A percentile compares a stretch with the other conserved stretches of the same genome.
Evolutionary conservation across 202 grass and related monocot genomes (phyloP).

Genomic region (Zizania palustris): DNA sequence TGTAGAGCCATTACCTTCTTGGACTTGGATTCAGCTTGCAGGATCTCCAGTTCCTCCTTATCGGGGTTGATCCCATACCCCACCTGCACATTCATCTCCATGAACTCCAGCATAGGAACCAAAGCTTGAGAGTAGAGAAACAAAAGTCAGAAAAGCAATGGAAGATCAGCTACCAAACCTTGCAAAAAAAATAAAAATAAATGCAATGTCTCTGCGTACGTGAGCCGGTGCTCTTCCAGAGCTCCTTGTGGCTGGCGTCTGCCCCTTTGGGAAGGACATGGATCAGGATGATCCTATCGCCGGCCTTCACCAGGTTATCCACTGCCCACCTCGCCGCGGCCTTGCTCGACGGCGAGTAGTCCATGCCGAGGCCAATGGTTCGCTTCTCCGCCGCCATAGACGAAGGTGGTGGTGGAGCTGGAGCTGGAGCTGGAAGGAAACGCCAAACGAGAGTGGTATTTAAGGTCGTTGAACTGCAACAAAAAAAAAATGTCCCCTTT

Average conservation of each 20-base stretch:
- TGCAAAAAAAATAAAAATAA: neutral
- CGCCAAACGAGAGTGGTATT: neutral
- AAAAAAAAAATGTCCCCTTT: constrained; percentile 18
- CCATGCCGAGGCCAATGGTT: constrained; percentile 69
- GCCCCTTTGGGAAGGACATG: constrained; percentile 62
- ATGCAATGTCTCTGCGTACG: constrained; percentile 40
- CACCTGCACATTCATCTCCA: constrained; percentile 65
- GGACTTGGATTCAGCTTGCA: constrained; percentile 57
- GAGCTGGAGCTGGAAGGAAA: neutral
- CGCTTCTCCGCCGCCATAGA: constrained; percentile 37
- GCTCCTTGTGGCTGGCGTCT: constrained; percentile 62
- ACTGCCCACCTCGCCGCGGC: constrained; percentile 58
- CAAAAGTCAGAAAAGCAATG: neutral
- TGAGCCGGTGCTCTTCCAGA: constrained; percentile 72
- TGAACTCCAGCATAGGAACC: constrained; percentile 83
- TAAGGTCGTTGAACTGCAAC: constrained; percentile 31
- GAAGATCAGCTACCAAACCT: constrained; percentile 6
- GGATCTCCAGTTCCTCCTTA: constrained; percentile 62
- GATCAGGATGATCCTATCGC: constrained; percentile 66
- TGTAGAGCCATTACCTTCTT: constrained; percentile 58
- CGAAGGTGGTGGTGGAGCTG: constrained; percentile 27
- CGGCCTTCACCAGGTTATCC: constrained; percentile 52
- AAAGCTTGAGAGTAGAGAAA: constrained; percentile 50
- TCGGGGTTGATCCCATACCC: constrained; percentile 68
- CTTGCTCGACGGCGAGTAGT: constrained; percentile 88